phyloP scores from a whole-genome alignment of 768 basidiomycete species.

The Lenzites betulinus region DNA sequence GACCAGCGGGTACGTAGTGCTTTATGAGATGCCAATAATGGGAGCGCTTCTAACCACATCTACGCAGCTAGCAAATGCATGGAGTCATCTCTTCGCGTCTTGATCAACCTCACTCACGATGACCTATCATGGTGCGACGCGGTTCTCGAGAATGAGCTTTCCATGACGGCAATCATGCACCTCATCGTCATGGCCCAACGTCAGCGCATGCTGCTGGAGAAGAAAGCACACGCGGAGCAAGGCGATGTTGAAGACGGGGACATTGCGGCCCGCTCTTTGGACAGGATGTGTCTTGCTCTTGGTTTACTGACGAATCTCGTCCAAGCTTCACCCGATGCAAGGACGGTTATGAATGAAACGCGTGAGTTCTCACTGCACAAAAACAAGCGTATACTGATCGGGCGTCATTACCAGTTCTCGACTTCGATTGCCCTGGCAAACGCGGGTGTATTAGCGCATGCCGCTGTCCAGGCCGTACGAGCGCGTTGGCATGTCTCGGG shows the following conservation, averaged over 20 bases:
- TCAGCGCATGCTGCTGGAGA: slow-evolving; percentile 20
- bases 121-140: slow-evolving; percentile 56
- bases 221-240: slow-evolving; percentile 17
- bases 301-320: slow-evolving; percentile 78
- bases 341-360: slow-evolving; percentile 46
- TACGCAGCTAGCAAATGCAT: slow-evolving; percentile 48
- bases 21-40: neutral
- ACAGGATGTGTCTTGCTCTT: slow-evolving; percentile 72
- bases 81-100: slow-evolving; percentile 61
- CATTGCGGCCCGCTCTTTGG: slow-evolving; percentile 49
- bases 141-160: slow-evolving; percentile 48
- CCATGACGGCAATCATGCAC: slow-evolving; percentile 50
- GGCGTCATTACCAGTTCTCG: slow-evolving; percentile 42
- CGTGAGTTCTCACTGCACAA: slow-evolving; percentile 43
- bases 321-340: slow-evolving; percentile 54
- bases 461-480: slow-evolving; percentile 47
- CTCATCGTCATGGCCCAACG: slow-evolving; percentile 45
- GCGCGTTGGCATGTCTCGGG: slow-evolving; percentile 53
- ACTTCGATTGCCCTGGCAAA: slow-evolving; percentile 52
- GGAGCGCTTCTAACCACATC: neutral
- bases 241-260: slow-evolving; percentile 27
- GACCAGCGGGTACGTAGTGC: slow-evolving; percentile 6
- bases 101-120: slow-evolving; percentile 72
- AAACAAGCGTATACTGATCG: slow-evolving; percentile 7
- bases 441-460: slow-evolving; percentile 55